A percentile compares a stretch with the other conserved stretches of the same genome.
These are phyloP conservation scores for Leishmania turanica DNA, from an alignment of 208 protist genomes.

Conservation along the genomic window DNA sequence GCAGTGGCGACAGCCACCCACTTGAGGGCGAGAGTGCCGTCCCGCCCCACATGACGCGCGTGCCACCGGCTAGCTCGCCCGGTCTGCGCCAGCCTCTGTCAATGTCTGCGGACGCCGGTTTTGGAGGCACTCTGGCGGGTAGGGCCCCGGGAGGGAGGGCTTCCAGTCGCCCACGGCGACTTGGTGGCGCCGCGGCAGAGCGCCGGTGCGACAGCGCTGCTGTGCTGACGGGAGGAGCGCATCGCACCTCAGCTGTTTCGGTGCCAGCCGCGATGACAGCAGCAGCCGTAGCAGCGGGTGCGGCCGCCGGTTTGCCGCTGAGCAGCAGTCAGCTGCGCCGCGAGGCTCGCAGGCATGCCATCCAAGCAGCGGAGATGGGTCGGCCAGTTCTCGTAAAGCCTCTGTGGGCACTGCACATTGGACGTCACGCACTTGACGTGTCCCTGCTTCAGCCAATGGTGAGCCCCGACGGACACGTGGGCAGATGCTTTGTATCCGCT, in stretches of 20 bases:
- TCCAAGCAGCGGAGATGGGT: conserved; percentile 26
- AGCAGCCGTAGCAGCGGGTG: not conserved
- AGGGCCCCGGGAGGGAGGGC: not conserved
- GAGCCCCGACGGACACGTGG: not conserved
- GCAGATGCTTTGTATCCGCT: not conserved
- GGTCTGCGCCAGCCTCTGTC: not conserved
- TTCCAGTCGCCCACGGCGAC: not conserved
- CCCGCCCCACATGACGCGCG: not conserved
- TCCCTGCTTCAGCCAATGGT: conserved; percentile 7
- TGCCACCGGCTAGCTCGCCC: not conserved
- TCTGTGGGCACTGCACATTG: conserved; percentile 35
- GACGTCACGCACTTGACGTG: conserved; percentile 23
- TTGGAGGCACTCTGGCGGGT: not conserved
- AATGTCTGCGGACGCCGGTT: not conserved
- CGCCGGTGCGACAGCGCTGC: not conserved
- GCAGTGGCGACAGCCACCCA: not conserved
- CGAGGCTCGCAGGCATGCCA: conserved; percentile 20
- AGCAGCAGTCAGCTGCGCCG: conserved; percentile 26
- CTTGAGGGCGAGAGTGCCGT: not conserved
- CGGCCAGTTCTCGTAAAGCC: conserved; percentile 35
- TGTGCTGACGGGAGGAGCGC: not conserved
- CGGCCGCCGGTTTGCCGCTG: not conserved
- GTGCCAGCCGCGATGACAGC: not conserved
- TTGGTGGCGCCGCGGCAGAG: not conserved
- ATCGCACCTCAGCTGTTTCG: not conserved